Percentiles rank a stretch among this genome's conserved stretches.
Conservation (phyloP, 768 basidiomycete species). For the Termitomyces sp. region DNA sequence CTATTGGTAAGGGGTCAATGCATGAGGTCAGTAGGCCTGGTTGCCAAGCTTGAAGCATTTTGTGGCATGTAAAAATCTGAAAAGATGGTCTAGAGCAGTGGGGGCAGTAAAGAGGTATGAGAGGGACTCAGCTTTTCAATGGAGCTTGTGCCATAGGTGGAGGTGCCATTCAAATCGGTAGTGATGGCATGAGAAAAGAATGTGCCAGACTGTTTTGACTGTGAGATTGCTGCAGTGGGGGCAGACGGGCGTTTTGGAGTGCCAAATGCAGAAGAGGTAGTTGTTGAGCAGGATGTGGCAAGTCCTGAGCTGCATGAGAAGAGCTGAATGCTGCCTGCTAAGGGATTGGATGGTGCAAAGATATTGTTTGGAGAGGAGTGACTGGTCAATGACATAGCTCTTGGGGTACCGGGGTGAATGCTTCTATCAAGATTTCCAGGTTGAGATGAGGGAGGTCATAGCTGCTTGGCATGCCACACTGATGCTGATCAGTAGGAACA, state of each 20-base stretch:
- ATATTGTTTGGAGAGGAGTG: not conserved
- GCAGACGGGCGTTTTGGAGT: not conserved
- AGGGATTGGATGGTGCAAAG: not conserved
- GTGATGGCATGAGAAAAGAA: no score
- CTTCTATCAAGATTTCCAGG: not conserved
- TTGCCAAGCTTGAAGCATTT: no score
- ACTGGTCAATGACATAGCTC: not conserved
- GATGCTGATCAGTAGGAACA: slow-evolving; percentile 13
- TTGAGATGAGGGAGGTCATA: not conserved
- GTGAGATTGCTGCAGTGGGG: not conserved
- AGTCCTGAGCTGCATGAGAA: not conserved
- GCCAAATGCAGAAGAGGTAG: not conserved
- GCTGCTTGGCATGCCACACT: not conserved
- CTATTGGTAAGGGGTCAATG: no score
- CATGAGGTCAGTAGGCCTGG: no score
- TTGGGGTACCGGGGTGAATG: not conserved
- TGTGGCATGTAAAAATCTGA: no score
- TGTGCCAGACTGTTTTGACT: no score
- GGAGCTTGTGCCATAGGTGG: no score
- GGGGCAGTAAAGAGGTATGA: no score
- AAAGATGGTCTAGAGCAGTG: no score
- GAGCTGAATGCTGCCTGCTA: not conserved
- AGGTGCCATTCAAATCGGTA: no score
- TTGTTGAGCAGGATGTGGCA: not conserved
- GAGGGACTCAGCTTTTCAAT: no score